A percentile compares a stretch with the other conserved stretches of the same genome.
phyloP scores from a whole-genome alignment of 495 filamentous ascomycete species.

The Pyrenula massariospora region DNA sequence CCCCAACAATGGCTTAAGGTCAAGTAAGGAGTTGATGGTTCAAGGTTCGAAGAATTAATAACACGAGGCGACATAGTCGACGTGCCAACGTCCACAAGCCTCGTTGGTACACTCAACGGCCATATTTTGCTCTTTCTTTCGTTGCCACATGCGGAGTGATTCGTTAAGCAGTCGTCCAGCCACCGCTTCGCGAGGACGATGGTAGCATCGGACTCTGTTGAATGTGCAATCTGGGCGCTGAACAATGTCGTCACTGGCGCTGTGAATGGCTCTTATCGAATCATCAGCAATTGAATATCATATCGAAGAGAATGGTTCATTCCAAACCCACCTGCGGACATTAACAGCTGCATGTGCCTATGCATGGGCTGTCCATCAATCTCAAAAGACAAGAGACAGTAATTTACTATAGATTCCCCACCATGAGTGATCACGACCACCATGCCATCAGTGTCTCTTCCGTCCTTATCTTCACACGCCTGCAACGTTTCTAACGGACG shows the following conservation, averaged over 20 bases:
- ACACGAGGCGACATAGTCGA: not conserved
- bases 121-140: not conserved
- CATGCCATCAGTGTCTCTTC: not conserved
- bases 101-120: not conserved
- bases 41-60: not conserved
- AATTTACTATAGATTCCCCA: not conserved
- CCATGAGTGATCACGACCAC: not conserved
- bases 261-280: not conserved
- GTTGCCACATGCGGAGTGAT: not conserved
- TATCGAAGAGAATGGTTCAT: not conserved
- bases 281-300: not conserved
- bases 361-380: not conserved
- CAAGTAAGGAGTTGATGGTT: not conserved
- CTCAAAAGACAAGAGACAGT: not conserved
- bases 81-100: not conserved
- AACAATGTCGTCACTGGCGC: not conserved
- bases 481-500: not conserved
- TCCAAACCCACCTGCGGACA: not conserved
- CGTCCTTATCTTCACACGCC: not conserved
- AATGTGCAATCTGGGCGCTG: not conserved
- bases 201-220: not conserved
- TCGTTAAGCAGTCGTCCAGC: not conserved
- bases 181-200: not conserved
- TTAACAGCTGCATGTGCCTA: not conserved
- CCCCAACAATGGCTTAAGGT: not conserved